These are phyloP conservation scores for Boletus tylopilopsis DNA, from an alignment of 768 basidiomycete genomes.

Conservation along the genomic window DNA sequence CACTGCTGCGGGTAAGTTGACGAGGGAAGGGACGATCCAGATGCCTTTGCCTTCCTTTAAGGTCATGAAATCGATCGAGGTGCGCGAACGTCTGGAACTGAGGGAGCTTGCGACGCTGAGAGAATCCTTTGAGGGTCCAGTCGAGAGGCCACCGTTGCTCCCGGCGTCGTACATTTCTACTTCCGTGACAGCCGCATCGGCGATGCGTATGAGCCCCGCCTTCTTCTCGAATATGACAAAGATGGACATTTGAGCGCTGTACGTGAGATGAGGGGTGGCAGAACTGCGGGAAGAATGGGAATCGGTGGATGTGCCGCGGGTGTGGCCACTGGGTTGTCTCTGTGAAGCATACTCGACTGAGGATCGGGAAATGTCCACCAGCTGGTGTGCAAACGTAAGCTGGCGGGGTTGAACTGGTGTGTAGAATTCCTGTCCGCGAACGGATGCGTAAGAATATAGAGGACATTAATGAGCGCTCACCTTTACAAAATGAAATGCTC, in stretches of 20 bases:
- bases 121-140: conserved; percentile 17
- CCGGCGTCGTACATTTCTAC: conserved; percentile 53
- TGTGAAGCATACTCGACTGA: conserved; percentile 37
- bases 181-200: conserved; percentile 79
- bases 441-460: neutral
- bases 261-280: conserved; percentile 34
- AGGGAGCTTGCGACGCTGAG: conserved; percentile 23
- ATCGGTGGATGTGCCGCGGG: conserved; percentile 40
- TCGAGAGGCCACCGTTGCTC: conserved; percentile 6
- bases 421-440: conserved; percentile 69
- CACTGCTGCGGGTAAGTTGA: conserved; percentile 22
- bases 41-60: conserved; percentile 32
- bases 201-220: conserved; percentile 75
- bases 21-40: conserved; percentile 27
- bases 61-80: conserved; percentile 42
- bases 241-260: conserved; percentile 72
- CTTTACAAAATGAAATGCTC: conserved; percentile 81
- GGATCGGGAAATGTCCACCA: conserved; percentile 48
- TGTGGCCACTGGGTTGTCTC: conserved; percentile 32
- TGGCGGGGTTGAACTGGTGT: conserved; percentile 66
- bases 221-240: conserved; percentile 88
- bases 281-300: conserved; percentile 34
- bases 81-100: conserved; percentile 35
- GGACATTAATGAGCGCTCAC: conserved; percentile 24
- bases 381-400: conserved; percentile 68